Conservation (phyloP, 2,329 filamentous ascomycete species). For the Trichoderma cornu-damae region DNA sequence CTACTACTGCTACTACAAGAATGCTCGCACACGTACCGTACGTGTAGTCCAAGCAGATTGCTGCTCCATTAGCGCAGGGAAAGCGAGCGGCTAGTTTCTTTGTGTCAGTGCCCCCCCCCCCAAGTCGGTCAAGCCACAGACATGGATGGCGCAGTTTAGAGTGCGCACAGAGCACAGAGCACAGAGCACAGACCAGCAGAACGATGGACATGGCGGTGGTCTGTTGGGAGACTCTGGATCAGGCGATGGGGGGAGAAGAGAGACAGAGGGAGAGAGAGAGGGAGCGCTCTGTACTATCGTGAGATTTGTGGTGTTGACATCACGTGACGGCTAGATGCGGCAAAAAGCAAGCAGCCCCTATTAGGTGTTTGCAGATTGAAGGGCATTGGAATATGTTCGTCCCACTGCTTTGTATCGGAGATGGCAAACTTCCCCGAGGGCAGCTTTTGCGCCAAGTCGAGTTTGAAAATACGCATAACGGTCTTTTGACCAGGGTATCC, state of each 20-base stretch:
- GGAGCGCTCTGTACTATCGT: no score
- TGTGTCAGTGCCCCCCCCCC: neutral
- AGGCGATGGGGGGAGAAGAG: neutral
- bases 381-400: neutral
- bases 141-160: slow-evolving; percentile 1
- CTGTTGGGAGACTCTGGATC: neutral
- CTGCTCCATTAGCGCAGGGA: no score
- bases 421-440: no score
- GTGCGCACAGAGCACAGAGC: no score
- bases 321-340: neutral
- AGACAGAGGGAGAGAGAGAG: neutral
- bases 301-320: no score
- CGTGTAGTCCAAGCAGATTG: no score
- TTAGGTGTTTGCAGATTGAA: neutral
- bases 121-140: slow-evolving; percentile 11
- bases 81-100: neutral
- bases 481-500: no score
- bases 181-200: slow-evolving; percentile 14
- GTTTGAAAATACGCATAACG: no score
- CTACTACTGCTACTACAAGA: no score
- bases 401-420: no score
- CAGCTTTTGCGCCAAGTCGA: no score
- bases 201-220: neutral
- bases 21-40: no score
- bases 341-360: neutral